Evolutionary conservation across 2,329 filamentous ascomycete genomes (phyloP), one percentile per base, ranked within the genome.

Genomic region (Arthrobotrys sphaeroides): DNA sequence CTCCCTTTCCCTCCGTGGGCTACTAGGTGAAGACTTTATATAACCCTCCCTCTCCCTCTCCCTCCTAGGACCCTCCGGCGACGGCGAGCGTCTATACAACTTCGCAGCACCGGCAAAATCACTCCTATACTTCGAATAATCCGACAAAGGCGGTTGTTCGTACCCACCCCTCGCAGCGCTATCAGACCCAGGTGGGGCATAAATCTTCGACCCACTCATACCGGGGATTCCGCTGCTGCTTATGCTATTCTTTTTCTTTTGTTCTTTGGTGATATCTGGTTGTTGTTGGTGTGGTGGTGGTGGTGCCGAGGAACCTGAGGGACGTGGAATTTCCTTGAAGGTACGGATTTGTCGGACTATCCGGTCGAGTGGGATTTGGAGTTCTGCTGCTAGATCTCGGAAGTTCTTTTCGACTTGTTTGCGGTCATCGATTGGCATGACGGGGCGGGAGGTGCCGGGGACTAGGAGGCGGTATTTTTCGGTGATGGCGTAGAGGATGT

Each of bases 291-390:
- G 26, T 9, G 51, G 51, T 16, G 36, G 51, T 16, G 51, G 51
- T 6, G 45, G 61, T 20, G 36, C 22, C 5, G 47, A 31, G n/a
- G n/a, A n/a, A n/a, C n/a, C n/a, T 22, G 47, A 12, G 22, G 33
- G 28, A 33, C 5, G 16, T 12, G 47, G 38, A n/a, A 18, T 57
- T 18, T 49, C 22, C 12, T 57, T 64, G 49, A 64, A 65, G 0
- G 12, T 6, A 36, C 28, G 36, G n/a, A 73, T 49, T 33, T 66
- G 49, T 2, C 61, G 49, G 9, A 28, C 9, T 40, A 74, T 62
- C n/a, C 64, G 36, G 45, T 74, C 62, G n/a, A 68, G 53, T n/a
- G 70, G 70, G 36, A 74, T 74, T 16, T 64, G 45, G 28, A 74
- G 20, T 13, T 74, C 70, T 2, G 18, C 33, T 2, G 70, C 62